Evolutionary conservation across 2,329 filamentous ascomycete species (phyloP).

Genomic region (Epichloe hybrida): DNA sequence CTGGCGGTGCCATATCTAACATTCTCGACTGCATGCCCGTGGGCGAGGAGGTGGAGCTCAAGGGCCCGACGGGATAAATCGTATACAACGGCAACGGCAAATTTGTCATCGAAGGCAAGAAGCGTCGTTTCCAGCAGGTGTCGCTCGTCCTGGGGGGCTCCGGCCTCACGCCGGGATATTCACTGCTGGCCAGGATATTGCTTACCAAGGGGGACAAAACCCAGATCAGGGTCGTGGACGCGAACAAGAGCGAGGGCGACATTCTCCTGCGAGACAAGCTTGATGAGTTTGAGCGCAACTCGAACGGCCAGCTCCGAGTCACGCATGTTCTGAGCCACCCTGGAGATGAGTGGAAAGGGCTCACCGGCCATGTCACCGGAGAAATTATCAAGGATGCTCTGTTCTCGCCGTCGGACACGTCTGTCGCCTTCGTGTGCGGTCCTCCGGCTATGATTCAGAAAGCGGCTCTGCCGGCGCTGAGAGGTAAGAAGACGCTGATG

Average conservation of each 20-base stretch:
- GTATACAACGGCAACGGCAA: conserved; percentile 30
- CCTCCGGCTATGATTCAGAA: conserved; percentile 37
- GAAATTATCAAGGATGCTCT: conserved; percentile 25
- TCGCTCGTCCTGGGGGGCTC: conserved; percentile 35
- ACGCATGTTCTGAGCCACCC: conserved; percentile 33
- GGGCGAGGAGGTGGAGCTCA: conserved; percentile 35
- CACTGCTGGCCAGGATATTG: conserved; percentile 31
- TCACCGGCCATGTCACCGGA: conserved; percentile 29
- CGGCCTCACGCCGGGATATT: conserved; percentile 38
- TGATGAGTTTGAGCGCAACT: conserved; percentile 23
- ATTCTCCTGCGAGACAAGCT: conserved; percentile 31
- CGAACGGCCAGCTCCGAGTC: conserved; percentile 26
- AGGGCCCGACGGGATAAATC: conserved; percentile 37
- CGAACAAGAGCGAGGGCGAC: conserved; percentile 32
- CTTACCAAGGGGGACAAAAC: conserved; percentile 19
- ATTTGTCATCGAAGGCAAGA: conserved; percentile 30
- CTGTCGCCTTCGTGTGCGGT: conserved; percentile 34
- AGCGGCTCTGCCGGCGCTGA: conserved; percentile 33
- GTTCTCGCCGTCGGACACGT: conserved; percentile 27
- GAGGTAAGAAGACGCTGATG: conserved; percentile 9
- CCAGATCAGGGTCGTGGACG: conserved; percentile 30
- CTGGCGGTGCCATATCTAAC: conserved; percentile 39
- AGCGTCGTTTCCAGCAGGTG: conserved; percentile 28
- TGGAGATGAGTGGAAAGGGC: conserved; percentile 29
- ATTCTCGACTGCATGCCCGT: conserved; percentile 35